A percentile compares a stretch with the other conserved stretches of the same genome.
phyloP scores from a whole-genome alignment of 2,329 filamentous ascomycete genomes.

The Penicillium sp. region DNA sequence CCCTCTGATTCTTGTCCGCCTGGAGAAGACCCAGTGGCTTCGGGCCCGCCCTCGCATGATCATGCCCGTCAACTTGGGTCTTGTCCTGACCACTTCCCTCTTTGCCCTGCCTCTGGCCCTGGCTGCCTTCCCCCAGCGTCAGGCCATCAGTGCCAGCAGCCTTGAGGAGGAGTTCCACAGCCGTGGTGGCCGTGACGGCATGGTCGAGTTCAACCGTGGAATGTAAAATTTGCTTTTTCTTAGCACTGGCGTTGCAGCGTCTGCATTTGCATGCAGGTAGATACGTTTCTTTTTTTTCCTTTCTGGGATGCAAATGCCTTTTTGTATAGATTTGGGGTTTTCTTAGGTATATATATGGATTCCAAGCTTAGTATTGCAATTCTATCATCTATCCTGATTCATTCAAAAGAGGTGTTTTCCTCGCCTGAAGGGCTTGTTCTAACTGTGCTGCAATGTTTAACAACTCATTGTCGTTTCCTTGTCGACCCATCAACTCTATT shows the following conservation, averaged over 20 bases:
- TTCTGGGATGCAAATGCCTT: background rate
- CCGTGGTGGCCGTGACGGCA: conserved; percentile 72
- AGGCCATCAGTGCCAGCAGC: conserved; percentile 72
- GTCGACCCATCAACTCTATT: conserved; percentile 62
- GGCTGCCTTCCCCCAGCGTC: conserved; percentile 87
- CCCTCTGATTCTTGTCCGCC: conserved; percentile 76
- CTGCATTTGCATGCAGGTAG: conserved; percentile 2
- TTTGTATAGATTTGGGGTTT: background rate
- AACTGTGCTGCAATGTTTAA: conserved; percentile 56
- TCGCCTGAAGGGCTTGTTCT: conserved; percentile 48
- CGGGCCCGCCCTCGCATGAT: conserved; percentile 73
- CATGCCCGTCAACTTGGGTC: conserved; percentile 77
- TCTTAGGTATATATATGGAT: background rate
- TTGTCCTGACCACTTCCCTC: conserved; percentile 85
- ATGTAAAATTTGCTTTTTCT: conserved; percentile 48
- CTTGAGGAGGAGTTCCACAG: conserved; percentile 87
- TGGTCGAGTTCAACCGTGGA: conserved; percentile 96
- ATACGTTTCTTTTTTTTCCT: background rate
- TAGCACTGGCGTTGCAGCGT: conserved; percentile 5
- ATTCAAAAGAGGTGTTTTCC: conserved; percentile 38
- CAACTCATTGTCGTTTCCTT: conserved; percentile 57
- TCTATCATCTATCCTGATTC: background rate
- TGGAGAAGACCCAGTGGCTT: conserved; percentile 84
- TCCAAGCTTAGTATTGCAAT: background rate
- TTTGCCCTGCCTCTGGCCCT: conserved; percentile 87